Percentiles rank a stretch among this genome's conserved stretches.
phyloP scores from a whole-genome alignment of 768 basidiomycete species.

The Termitomyces bulborhizus region DNA sequence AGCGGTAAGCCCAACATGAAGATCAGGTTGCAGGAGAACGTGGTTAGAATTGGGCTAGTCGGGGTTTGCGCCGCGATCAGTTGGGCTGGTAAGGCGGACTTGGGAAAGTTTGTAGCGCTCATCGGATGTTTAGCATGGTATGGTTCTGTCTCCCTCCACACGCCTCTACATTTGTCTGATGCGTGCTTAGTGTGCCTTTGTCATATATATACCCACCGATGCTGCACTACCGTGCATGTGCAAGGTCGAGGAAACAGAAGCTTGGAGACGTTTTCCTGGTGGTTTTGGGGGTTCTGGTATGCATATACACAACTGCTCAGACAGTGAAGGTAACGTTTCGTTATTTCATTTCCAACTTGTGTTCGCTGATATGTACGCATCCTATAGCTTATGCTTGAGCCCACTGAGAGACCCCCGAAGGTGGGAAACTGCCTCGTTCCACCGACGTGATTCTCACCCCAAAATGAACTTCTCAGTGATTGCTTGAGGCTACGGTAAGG shows the following conservation, averaged over 20 bases:
- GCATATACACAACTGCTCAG: slow-evolving; percentile 74
- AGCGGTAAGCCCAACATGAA: slow-evolving; percentile 74
- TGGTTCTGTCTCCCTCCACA: slow-evolving; percentile 19
- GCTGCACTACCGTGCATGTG: slow-evolving; percentile 83
- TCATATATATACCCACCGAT: slow-evolving; percentile 94
- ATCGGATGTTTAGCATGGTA: slow-evolving; percentile 93
- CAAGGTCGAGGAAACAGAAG: slow-evolving; percentile 63
- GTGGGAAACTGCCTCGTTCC: not conserved
- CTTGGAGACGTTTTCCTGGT: slow-evolving; percentile 65
- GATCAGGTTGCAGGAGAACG: slow-evolving; percentile 96
- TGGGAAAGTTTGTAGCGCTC: slow-evolving; percentile 96
- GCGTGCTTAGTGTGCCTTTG: slow-evolving; percentile 65
- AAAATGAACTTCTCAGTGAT: too few species aligned
- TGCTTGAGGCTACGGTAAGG: not conserved
- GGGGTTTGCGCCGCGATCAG: slow-evolving; percentile 74
- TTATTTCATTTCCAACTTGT: too few species aligned
- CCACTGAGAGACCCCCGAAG: not conserved
- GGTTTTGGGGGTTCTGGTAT: slow-evolving; percentile 68
- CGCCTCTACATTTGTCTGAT: not conserved
- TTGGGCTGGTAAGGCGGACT: slow-evolving; percentile 79
- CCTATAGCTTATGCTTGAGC: not conserved
- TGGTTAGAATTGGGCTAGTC: slow-evolving; percentile 69
- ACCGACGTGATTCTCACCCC: not conserved
- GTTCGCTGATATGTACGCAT: not conserved
- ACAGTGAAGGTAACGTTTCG: slow-evolving; percentile 51